A percentile compares a stretch with the other conserved stretches of the same genome.
Conservation (phyloP, 345 rosid species). For the Hibiscus tridactylites region DNA sequence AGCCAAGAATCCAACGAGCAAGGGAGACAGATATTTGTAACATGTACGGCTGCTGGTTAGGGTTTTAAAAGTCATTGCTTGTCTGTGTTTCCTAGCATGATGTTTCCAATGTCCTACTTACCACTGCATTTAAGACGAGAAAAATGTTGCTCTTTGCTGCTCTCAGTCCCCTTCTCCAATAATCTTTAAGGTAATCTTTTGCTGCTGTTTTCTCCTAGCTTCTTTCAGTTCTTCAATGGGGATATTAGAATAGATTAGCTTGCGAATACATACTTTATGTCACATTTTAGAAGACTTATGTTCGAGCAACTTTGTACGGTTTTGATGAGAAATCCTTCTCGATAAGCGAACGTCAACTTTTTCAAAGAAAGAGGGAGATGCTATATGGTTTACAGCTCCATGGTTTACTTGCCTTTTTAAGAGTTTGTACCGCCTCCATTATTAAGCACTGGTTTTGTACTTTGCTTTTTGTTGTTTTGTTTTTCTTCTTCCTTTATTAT, state of each 20-base stretch:
- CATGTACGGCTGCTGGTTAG: not conserved
- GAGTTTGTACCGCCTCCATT: not conserved
- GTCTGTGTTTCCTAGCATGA: not conserved
- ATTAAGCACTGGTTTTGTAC: not conserved
- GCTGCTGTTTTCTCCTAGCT: not conserved
- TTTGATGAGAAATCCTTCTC: not conserved
- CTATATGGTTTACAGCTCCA: not conserved
- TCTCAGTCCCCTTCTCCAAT: not conserved
- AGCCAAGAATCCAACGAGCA: not conserved
- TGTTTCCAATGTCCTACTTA: not conserved
- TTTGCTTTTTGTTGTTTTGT: not conserved
- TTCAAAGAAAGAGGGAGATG: too few species aligned
- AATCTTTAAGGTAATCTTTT: not conserved
- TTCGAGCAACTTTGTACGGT: too few species aligned
- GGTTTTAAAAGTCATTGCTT: not conserved
- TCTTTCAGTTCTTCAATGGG: not conserved
- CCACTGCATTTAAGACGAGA: not conserved
- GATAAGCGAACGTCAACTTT: not conserved
- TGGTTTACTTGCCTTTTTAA: not conserved
- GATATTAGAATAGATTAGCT: too few species aligned
- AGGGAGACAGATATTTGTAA: not conserved
- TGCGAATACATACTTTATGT: too few species aligned
- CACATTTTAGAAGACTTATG: too few species aligned
- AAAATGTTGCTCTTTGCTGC: not conserved
- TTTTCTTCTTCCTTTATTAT: too few species aligned